A percentile compares a stretch with the other conserved stretches of the same genome.
These are phyloP conservation scores for Strigomonas culicis DNA, from an alignment of 208 protist genomes.

Conservation along the genomic window DNA sequence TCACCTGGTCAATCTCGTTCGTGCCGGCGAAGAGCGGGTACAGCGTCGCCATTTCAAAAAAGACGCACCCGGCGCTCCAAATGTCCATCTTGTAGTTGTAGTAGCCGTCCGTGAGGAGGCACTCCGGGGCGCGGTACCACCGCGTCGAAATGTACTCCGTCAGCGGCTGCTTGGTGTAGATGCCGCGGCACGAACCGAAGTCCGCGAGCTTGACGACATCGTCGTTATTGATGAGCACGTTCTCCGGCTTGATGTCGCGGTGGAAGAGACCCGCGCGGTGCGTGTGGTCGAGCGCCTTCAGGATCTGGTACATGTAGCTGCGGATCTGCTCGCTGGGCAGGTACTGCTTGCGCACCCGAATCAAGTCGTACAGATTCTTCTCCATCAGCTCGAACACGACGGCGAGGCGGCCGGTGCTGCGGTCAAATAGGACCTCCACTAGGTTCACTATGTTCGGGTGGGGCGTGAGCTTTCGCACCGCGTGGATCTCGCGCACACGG, in stretches of 20 bases:
- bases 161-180: slow-evolving; percentile 73
- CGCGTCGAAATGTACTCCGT: slow-evolving; percentile 93
- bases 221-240: slow-evolving; percentile 93
- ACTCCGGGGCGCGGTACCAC: slow-evolving; percentile 94
- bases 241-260: slow-evolving; percentile 97
- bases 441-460: slow-evolving; percentile 96
- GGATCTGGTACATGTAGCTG: slow-evolving; percentile 86
- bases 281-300: slow-evolving; percentile 92
- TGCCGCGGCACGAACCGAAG: slow-evolving; percentile 89
- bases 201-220: slow-evolving; percentile 86
- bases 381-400: slow-evolving; percentile 98
- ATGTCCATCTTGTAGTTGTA: slow-evolving; percentile 93
- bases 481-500: slow-evolving; percentile 97
- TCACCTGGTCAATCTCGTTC: slow-evolving; percentile 80
- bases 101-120: slow-evolving; percentile 84
- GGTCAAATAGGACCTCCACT: slow-evolving; percentile 94
- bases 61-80: slow-evolving; percentile 87
- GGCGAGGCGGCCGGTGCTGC: slow-evolving; percentile 86
- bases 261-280: slow-evolving; percentile 93
- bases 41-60: slow-evolving; percentile 80
- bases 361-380: slow-evolving; percentile 97
- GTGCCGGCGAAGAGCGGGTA: slow-evolving; percentile 83
- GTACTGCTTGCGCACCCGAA: slow-evolving; percentile 85
- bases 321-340: slow-evolving; percentile 85
- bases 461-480: slow-evolving; percentile 85